Evolutionary conservation across 163 green algal species (phyloP), one percentile per base, ranked within the genome.

Genomic region (Chlorella variabilis): DNA sequence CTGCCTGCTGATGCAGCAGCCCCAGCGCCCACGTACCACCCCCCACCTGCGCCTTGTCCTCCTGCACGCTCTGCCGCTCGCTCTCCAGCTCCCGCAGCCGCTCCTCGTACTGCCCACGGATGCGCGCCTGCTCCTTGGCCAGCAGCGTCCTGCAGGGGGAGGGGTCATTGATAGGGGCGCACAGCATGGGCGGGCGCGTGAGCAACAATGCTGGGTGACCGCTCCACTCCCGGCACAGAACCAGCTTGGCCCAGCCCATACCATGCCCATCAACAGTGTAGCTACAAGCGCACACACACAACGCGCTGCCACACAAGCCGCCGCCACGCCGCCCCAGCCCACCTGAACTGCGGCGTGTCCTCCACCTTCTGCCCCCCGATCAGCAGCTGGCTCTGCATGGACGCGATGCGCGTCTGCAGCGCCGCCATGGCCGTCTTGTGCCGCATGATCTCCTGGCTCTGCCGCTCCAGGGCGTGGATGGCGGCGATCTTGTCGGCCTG

Each of bases 401-500:
- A 77, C 21, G 82, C 75, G 82, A 99, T 99, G 68, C 94, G 94
- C 69, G 89, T 86, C 90, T 99, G 95, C 73, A 99, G 86, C 79
- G 91, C 86, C 45, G 78, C 63, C 92, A 95, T 91, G 54, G 89
- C 87, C 58, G 78, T 48, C 89, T 97, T 97, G 70, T 98, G 93
- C 59, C 81, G 59, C 88, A 96, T 90, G 86, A 98, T 96, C 87
- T 98, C 93, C 8, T 89, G 81, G 73, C 82, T 93, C 79, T 92
- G 90, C 68, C 92, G 80, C 86, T 98, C 95, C 75, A 99, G 87
- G 34, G 94, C 96, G 17, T 91, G 96, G 71, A 99, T 96, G 25
- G 95, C 96, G 2, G 93, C 94, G 70, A 99, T 92, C 87, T 98
- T 99, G 90, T 99, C 96, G 2, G 94, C 91, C 86, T 99, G 95